These are phyloP conservation scores for Beauveria asiatica DNA, from an alignment of 2,329 filamentous ascomycete genomes.

Conservation along the genomic window DNA sequence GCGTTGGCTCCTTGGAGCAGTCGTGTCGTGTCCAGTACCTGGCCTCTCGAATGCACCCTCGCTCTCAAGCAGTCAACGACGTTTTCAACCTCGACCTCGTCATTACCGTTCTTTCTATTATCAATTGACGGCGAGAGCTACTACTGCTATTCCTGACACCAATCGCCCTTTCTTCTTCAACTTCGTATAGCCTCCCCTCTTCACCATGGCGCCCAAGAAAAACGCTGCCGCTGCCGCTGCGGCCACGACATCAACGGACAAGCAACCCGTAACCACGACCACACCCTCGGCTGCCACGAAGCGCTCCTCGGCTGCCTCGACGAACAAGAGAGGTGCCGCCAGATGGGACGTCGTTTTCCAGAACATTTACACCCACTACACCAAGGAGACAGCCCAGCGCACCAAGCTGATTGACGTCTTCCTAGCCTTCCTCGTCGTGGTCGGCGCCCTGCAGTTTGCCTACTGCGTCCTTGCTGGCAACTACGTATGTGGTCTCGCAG, in stretches of 20 bases:
- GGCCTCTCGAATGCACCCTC: slow-evolving; percentile 13
- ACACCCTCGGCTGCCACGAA: slow-evolving; percentile 19
- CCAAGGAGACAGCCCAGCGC: slow-evolving; percentile 74
- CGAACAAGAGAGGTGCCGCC: slow-evolving; percentile 21
- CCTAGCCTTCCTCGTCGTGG: slow-evolving; percentile 75
- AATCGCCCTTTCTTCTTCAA: not conserved
- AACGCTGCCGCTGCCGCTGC: slow-evolving; percentile 27
- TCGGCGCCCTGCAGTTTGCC: slow-evolving; percentile 83
- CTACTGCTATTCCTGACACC: too few species aligned
- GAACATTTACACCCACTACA: slow-evolving; percentile 71
- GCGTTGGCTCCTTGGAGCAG: slow-evolving; percentile 23
- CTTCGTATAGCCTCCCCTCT: not conserved
- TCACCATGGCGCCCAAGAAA: slow-evolving; percentile 44
- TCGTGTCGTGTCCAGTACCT: slow-evolving; percentile 29
- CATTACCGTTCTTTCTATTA: not conserved
- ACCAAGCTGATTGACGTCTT: slow-evolving; percentile 90
- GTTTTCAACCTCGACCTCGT: not conserved
- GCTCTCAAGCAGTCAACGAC: slow-evolving; percentile 11
- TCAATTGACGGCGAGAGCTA: not conserved
- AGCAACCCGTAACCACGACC: slow-evolving; percentile 31
- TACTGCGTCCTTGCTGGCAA: slow-evolving; percentile 91
- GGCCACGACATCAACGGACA: slow-evolving; percentile 27
- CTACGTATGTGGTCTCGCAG: slow-evolving; percentile 59
- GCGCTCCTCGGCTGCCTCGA: slow-evolving; percentile 14
- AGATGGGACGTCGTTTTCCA: slow-evolving; percentile 52